Percentiles rank a stretch among this genome's conserved stretches.
Evolutionary conservation across 495 filamentous ascomycete genomes (phyloP).

Genomic region (Trichoderma gamsii): DNA sequence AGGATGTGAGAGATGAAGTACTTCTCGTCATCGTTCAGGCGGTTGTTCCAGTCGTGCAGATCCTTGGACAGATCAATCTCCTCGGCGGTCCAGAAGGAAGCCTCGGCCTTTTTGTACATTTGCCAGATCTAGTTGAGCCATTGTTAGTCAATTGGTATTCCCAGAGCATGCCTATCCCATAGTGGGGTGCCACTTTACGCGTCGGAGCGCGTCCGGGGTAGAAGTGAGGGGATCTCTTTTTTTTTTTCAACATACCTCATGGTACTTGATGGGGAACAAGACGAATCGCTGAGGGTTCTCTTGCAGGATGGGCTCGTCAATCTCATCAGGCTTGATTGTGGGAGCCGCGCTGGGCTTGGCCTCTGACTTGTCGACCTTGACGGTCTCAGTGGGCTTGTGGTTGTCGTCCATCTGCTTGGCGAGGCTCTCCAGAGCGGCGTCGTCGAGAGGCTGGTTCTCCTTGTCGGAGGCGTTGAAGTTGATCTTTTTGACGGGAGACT

Average conservation of each 20-base stretch:
- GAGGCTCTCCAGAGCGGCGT: conserved; percentile 50
- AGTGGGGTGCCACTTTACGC: conserved; percentile 59
- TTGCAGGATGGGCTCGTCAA: conserved; percentile 82
- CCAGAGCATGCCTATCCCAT: conserved; percentile 12
- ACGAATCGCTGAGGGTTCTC: conserved; percentile 97
- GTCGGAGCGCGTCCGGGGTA: conserved; percentile 37
- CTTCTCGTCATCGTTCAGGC: conserved; percentile 90
- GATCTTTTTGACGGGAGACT: conserved; percentile 87
- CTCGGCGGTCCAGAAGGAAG: conserved; percentile 99
- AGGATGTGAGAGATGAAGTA: conserved; percentile 98
- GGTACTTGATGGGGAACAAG: conserved; percentile 97
- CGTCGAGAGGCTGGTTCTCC: conserved; percentile 65
- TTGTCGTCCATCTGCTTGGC: conserved; percentile 49
- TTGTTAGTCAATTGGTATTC: not conserved
- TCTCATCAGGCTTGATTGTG: conserved; percentile 64
- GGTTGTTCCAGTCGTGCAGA: conserved; percentile 97
- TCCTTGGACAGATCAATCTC: conserved; percentile 99
- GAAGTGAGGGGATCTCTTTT: conserved; percentile 32
- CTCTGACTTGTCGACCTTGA: conserved; percentile 39
- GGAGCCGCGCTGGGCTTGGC: conserved; percentile 47
- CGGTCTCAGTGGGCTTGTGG: conserved; percentile 47
- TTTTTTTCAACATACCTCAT: conserved; percentile 71
- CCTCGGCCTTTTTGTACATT: conserved; percentile 99
- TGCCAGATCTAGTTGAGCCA: conserved; percentile 77
- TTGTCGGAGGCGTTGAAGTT: conserved; percentile 67